Conservation (phyloP, 2,329 filamentous ascomycete genomes). For the Didymella sp. region DNA sequence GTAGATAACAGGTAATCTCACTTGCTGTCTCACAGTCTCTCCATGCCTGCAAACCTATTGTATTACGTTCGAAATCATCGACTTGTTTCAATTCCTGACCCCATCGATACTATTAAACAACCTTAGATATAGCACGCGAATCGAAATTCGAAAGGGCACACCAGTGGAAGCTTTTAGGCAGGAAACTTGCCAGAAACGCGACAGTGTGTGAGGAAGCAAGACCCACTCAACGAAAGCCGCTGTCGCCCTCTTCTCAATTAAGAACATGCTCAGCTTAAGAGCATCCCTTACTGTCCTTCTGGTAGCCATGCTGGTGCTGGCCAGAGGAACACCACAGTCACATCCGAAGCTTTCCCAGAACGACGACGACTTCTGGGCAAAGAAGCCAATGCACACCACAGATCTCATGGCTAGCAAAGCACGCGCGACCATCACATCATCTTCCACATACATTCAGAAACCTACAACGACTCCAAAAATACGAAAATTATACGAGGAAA, state of each 20-base stretch:
- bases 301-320: neutral
- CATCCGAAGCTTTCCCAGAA: neutral
- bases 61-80: neutral
- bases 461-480: neutral
- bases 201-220: too few relatives aligned
- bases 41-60: neutral
- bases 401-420: slow-evolving; percentile 13
- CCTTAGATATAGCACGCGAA: neutral
- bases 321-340: neutral
- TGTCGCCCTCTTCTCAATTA: neutral
- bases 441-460: neutral
- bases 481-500: neutral
- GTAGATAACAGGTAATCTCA: neutral
- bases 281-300: neutral
- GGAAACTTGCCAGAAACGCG: too few relatives aligned
- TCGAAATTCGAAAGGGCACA: neutral
- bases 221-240: too few relatives aligned
- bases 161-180: too few relatives aligned
- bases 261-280: neutral
- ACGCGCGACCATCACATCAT: neutral
- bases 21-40: neutral
- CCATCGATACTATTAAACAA: neutral
- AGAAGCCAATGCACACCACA: slow-evolving; percentile 16
- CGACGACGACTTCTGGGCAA: slow-evolving; percentile 9
- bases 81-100: too few relatives aligned